Evolutionary conservation across 1,284 basidiomycete species (phyloP).

Genomic region (Lignosus rhinocerotis): DNA sequence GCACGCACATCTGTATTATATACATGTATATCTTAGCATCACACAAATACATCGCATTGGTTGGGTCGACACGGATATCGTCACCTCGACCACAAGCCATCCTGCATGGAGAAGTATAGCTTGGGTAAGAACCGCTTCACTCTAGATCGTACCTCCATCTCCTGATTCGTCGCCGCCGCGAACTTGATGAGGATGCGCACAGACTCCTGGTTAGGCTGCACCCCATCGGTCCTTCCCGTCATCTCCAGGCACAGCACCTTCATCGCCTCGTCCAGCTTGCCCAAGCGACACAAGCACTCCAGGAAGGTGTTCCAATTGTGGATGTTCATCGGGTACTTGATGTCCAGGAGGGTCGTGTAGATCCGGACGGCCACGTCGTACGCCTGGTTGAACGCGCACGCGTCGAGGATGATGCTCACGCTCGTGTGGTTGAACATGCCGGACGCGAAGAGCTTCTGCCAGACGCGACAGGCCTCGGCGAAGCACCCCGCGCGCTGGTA

Average conservation of each 20-base stretch:
- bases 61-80: constrained; percentile 4
- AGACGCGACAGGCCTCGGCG: constrained; percentile 73
- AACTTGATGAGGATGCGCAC: constrained; percentile 56
- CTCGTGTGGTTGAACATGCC: constrained; percentile 61
- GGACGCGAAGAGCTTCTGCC: constrained; percentile 74
- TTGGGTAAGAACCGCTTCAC: constrained; percentile 56
- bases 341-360: constrained; percentile 49
- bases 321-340: constrained; percentile 55
- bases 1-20: constrained; percentile 32
- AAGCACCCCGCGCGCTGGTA: constrained; percentile 79
- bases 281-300: constrained; percentile 83
- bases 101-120: constrained; percentile 43
- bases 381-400: constrained; percentile 67
- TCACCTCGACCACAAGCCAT: not conserved
- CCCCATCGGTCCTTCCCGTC: constrained; percentile 42
- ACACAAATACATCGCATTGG: constrained; percentile 10
- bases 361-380: constrained; percentile 53
- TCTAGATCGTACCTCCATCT: constrained; percentile 47
- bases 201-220: constrained; percentile 49
- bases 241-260: constrained; percentile 68
- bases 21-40: constrained; percentile 23
- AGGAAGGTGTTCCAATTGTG: constrained; percentile 81
- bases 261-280: constrained; percentile 68
- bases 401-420: constrained; percentile 84
- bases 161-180: constrained; percentile 43